Evolutionary conservation across 176 grass and related monocot genomes (phyloP).

Genomic region (Carex littledalei): DNA sequence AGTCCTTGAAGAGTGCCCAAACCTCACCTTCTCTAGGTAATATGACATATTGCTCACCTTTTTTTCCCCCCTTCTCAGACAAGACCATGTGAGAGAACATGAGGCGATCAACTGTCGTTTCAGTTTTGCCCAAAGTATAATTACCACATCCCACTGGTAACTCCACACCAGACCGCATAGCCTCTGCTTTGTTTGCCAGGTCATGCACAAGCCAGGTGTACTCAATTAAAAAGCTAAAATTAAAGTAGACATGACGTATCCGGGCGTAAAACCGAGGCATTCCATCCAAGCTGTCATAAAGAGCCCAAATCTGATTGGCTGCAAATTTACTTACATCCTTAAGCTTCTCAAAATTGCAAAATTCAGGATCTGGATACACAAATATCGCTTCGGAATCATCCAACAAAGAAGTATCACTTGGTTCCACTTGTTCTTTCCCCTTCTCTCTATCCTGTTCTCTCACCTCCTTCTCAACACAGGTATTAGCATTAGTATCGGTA

Average conservation of each 20-base stretch:
- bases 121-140: slow-evolving; percentile 40
- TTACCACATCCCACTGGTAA: slow-evolving; percentile 77
- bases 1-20: slow-evolving; percentile 84
- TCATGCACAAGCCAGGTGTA: slow-evolving; percentile 59
- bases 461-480: slow-evolving; percentile 22
- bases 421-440: background rate
- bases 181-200: slow-evolving; percentile 32
- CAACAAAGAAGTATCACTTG: background rate
- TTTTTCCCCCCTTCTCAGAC: slow-evolving; percentile 52
- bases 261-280: slow-evolving; percentile 89
- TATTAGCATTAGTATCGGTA: background rate
- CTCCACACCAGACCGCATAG: slow-evolving; percentile 43
- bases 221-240: slow-evolving; percentile 42
- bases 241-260: slow-evolving; percentile 38
- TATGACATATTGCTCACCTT: slow-evolving; percentile 43
- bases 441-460: slow-evolving; percentile 29
- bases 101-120: slow-evolving; percentile 32
- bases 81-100: slow-evolving; percentile 78
- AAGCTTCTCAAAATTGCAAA: slow-evolving; percentile 71
- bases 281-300: slow-evolving; percentile 74
- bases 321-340: slow-evolving; percentile 48
- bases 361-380: slow-evolving; percentile 61
- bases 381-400: background rate
- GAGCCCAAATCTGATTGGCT: slow-evolving; percentile 75
- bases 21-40: slow-evolving; percentile 72